Base-by-base conservation (phyloP, 2,329 filamentous ascomycete genomes). In the Rasamsonia emersonii region DNA sequence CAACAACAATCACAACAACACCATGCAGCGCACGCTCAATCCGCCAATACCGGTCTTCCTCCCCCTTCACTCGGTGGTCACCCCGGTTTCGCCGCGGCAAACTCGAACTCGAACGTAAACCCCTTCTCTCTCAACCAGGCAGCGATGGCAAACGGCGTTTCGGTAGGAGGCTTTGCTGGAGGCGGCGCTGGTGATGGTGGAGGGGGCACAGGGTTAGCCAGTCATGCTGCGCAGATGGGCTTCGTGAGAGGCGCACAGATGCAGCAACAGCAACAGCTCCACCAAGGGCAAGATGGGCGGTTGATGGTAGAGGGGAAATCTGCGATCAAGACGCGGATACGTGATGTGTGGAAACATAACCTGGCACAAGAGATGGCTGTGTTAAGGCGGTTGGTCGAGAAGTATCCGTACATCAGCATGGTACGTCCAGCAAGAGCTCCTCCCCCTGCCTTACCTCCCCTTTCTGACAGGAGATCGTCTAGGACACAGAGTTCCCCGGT, bases 401-500 rank as follows among this genome's bases (percentile, higher is more conserved):
- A 82, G 50, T 96, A 93, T 58, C 85, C 86, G 24, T 96, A 93
- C 56, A 89, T 98, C 61, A 89, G 88, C 48, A 96, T 98, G 91
- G 88, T 94, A 67, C 68, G 81, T 54, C 24, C 32, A 33, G 35
- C 9, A 27, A 17, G 11, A 15, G 18, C 10, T 15, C 14, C 18
- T 16, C n/a, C 13, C 21, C 8, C 1, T 15, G 5, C 7, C 25
- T 15, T 27, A n/a, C 20, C 8, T 11, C 4, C 9, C 18, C 19
- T 3, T 24, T 20, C 29, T 35, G 10, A 38, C 11, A 37, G 24
- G 18, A 27, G 11, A 18, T 28, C 17, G 30, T 36, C 31, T 54
- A 94, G 88, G 91, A 98, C 56, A 95, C 91, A 15, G 89, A 96
- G 56, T 98, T 98, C 49, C 91, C 91, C n/a, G 91, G 91, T 36